Conservation (phyloP, 1,284 basidiomycete genomes). For the Rhizoctonia solani region DNA sequence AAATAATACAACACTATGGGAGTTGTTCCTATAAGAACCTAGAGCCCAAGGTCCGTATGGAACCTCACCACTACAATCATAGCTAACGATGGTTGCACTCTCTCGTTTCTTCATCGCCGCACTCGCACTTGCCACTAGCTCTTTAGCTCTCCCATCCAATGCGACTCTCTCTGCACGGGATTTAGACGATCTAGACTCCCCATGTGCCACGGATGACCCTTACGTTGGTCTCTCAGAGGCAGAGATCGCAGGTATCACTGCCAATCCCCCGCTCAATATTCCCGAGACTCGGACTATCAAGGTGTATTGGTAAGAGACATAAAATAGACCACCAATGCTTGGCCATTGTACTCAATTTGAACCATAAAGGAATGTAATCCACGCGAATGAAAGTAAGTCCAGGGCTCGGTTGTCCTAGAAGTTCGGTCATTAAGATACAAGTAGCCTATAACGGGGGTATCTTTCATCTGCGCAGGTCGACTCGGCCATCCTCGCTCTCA, state of each 20-base stretch:
- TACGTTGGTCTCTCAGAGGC: neutral
- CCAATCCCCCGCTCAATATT: neutral
- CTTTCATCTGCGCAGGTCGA: neutral
- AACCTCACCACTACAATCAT: neutral
- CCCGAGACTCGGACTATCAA: neutral
- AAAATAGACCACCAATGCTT: too few relatives aligned
- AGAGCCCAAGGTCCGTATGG: too few relatives aligned
- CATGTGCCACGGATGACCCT: neutral
- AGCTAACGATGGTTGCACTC: neutral
- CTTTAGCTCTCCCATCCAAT: neutral
- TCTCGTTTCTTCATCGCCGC: neutral
- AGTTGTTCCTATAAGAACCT: too few relatives aligned
- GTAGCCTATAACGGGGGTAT: neutral
- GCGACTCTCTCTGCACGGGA: neutral
- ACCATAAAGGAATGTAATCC: constrained; percentile 6
- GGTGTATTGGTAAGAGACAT: neutral
- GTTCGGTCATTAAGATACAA: neutral
- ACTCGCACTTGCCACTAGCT: neutral
- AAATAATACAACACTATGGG: too few relatives aligned
- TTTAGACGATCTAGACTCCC: neutral
- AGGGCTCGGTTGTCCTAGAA: too few relatives aligned
- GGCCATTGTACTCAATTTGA: too few relatives aligned
- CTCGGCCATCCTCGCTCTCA: neutral
- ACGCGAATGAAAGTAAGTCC: neutral
- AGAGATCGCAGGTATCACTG: neutral